Evolutionary conservation across 2,329 filamentous ascomycete genomes (phyloP).

Genomic region (Aspergillus terreus): DNA sequence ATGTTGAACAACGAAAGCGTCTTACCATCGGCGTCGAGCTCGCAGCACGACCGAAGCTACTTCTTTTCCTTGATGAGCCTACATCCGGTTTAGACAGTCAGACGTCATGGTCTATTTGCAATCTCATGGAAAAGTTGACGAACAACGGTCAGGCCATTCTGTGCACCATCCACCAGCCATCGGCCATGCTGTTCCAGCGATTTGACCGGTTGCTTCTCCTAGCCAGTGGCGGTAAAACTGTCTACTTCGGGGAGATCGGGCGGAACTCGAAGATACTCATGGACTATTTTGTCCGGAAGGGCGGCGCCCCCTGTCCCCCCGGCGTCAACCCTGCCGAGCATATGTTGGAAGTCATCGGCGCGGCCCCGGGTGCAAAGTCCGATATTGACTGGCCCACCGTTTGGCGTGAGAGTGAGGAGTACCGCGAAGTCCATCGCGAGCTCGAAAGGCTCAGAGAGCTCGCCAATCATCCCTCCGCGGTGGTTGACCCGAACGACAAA

Average conservation of each 20-base stretch:
- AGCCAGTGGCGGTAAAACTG: constrained; percentile 58
- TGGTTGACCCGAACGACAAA: constrained; percentile 40
- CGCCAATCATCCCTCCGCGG: constrained; percentile 28
- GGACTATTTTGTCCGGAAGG: constrained; percentile 62
- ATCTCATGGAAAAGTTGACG: constrained; percentile 79
- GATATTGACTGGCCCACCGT: constrained; percentile 50
- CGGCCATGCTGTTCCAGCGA: constrained; percentile 83
- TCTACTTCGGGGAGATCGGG: constrained; percentile 64
- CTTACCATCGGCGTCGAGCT: constrained; percentile 89
- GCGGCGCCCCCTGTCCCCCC: constrained; percentile 48
- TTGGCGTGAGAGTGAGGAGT: constrained; percentile 57
- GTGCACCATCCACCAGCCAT: constrained; percentile 91
- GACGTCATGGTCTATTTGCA: constrained; percentile 83
- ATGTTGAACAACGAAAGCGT: constrained; percentile 63
- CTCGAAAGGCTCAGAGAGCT: constrained; percentile 53
- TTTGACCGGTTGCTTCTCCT: constrained; percentile 63
- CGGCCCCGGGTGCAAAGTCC: constrained; percentile 56
- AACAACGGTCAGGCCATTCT: constrained; percentile 83
- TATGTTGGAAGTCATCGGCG: constrained; percentile 55
- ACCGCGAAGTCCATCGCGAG: constrained; percentile 39
- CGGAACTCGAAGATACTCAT: constrained; percentile 52
- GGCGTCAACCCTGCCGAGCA: constrained; percentile 68
- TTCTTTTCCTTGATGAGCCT: constrained; percentile 88
- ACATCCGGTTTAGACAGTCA: constrained; percentile 88
- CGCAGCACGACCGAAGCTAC: constrained; percentile 79